These are phyloP conservation scores for Bruguiera parviflora DNA, from an alignment of 345 rosid genomes.

Conservation along the genomic window DNA sequence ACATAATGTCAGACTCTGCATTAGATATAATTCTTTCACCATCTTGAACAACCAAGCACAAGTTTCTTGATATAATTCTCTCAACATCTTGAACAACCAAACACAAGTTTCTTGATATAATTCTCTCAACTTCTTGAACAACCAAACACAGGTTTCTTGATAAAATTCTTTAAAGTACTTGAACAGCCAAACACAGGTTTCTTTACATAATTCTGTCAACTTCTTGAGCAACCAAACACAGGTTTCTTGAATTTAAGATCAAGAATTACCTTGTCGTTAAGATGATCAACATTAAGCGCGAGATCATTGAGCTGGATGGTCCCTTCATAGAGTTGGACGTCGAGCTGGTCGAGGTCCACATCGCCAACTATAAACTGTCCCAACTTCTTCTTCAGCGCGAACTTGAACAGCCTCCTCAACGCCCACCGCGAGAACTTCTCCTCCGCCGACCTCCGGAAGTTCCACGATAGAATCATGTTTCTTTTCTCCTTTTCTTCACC, in stretches of 20 bases:
- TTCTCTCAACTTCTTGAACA: no score
- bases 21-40: no score
- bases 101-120: no score
- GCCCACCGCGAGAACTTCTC: slow-evolving; percentile 79
- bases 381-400: slow-evolving; percentile 47
- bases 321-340: slow-evolving; percentile 81
- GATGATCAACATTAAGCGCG: slow-evolving; percentile 80
- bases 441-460: slow-evolving; percentile 72
- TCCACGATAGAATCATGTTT: slow-evolving; percentile 49
- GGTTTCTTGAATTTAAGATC: neutral
- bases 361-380: slow-evolving; percentile 82
- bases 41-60: no score
- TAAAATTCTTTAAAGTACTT: no score
- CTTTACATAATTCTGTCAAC: no score
- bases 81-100: no score
- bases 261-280: slow-evolving; percentile 56
- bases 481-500: neutral
- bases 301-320: slow-evolving; percentile 74
- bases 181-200: no score
- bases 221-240: no score
- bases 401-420: slow-evolving; percentile 28
- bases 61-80: no score
- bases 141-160: neutral
- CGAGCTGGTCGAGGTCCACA: slow-evolving; percentile 89
- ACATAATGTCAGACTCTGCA: no score